phyloP scores from a whole-genome alignment of 768 basidiomycete genomes.

The Agaricus blazei region DNA sequence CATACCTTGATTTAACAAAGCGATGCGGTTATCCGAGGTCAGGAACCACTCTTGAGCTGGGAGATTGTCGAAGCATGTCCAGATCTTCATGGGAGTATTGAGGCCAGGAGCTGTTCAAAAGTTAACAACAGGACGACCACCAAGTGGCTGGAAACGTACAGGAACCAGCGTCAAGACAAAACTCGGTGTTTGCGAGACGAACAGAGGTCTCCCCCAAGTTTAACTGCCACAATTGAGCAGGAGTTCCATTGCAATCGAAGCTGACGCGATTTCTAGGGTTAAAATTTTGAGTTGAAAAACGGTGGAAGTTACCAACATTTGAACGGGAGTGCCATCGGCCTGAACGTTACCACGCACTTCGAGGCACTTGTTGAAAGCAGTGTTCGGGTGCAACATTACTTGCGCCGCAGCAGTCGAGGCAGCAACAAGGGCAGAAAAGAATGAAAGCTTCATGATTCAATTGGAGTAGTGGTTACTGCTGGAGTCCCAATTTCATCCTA shows the following conservation, averaged over 20 bases:
- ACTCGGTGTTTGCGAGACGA: constrained; percentile 17
- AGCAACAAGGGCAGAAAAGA: neutral
- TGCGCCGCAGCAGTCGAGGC: neutral
- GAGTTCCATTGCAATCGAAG: constrained; percentile 21
- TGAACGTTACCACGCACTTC: constrained; percentile 17
- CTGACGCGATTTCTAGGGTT: constrained; percentile 7
- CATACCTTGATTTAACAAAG: constrained; percentile 6
- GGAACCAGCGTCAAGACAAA: constrained; percentile 23
- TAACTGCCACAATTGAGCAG: constrained; percentile 22
- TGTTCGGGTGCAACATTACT: constrained; percentile 18
- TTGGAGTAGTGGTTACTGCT: too few relatives aligned
- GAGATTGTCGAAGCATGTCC: constrained; percentile 17
- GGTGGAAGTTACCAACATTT: constrained; percentile 15
- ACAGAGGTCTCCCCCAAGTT: constrained; percentile 16
- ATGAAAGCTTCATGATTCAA: neutral
- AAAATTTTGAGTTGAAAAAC: neutral
- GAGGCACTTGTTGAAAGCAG: constrained; percentile 17
- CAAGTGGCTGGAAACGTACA: constrained; percentile 10
- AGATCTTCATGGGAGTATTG: constrained; percentile 18
- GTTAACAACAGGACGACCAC: neutral
- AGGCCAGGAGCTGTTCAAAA: constrained; percentile 9
- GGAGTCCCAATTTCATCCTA: too few relatives aligned
- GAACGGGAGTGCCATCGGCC: constrained; percentile 19
- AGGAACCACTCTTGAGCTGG: constrained; percentile 16
- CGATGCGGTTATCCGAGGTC: constrained; percentile 9